These are phyloP conservation scores for Chondrostereum purpureum DNA, from an alignment of 1,284 basidiomycete genomes.

Conservation along the genomic window DNA sequence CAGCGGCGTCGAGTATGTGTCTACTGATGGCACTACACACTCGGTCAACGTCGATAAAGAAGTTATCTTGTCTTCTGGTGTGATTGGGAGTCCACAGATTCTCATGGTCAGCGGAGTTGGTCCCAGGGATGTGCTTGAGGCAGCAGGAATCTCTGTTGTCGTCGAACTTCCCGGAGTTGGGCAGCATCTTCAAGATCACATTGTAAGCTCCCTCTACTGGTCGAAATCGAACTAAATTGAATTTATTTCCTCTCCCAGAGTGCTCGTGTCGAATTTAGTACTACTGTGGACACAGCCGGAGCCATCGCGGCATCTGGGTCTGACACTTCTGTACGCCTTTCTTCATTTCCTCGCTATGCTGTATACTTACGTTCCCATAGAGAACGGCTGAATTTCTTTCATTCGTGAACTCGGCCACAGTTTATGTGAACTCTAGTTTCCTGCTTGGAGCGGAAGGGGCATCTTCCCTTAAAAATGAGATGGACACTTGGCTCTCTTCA, in stretches of 20 bases:
- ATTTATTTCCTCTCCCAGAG: constrained; percentile 27
- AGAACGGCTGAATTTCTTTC: constrained; percentile 42
- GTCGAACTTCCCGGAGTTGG: constrained; percentile 68
- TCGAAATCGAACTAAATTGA: constrained; percentile 3
- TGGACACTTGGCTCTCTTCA: constrained; percentile 15
- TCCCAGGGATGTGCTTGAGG: constrained; percentile 46
- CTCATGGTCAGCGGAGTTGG: constrained; percentile 72
- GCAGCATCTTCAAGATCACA: constrained; percentile 70
- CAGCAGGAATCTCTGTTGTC: constrained; percentile 40
- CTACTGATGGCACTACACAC: constrained; percentile 21
- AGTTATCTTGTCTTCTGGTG: constrained; percentile 57
- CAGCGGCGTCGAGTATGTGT: constrained; percentile 47
- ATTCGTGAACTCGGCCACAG: constrained; percentile 62
- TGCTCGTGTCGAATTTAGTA: constrained; percentile 41
- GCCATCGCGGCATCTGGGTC: constrained; percentile 28
- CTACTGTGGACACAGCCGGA: constrained; percentile 40
- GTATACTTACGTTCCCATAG: too few species aligned
- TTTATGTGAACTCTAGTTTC: constrained; percentile 53
- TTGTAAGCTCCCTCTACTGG: constrained; percentile 28
- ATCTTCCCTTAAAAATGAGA: constrained; percentile 26
- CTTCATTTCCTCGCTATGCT: constrained; percentile 5
- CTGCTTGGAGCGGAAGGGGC: constrained; percentile 34
- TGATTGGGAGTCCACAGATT: constrained; percentile 60
- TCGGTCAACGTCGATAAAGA: constrained; percentile 44
- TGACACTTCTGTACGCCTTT: constrained; percentile 23